A percentile compares a stretch with the other conserved stretches of the same genome.
Evolutionary conservation across 2,329 filamentous ascomycete species (phyloP).

Genomic region (Hypoxylon sp.): DNA sequence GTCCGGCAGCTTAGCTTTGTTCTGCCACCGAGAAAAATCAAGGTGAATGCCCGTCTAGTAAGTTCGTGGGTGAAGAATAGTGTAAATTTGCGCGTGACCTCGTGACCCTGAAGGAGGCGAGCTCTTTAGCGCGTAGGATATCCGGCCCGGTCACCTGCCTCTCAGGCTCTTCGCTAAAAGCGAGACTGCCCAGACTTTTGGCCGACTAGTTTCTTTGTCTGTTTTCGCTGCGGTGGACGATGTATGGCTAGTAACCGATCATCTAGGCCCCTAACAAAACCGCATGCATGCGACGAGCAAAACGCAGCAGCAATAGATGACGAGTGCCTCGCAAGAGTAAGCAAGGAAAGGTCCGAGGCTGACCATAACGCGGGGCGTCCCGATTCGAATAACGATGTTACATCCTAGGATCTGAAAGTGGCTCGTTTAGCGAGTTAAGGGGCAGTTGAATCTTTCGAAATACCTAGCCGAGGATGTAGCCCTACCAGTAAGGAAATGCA

Average conservation of each 20-base stretch:
- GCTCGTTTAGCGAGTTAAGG: conserved; percentile 10
- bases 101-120: conserved; percentile 8
- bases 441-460: conserved; percentile 1
- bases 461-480: conserved; percentile 7
- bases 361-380: conserved; percentile 32
- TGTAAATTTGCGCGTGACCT: conserved; percentile 7
- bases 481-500: not conserved
- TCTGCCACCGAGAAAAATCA: not conserved
- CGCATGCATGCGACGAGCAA: conserved; percentile 11
- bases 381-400: conserved; percentile 26
- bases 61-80: not conserved
- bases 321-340: conserved; percentile 28
- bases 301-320: conserved; percentile 14
- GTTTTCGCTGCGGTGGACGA: not conserved
- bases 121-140: conserved; percentile 18
- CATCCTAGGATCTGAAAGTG: conserved; percentile 23
- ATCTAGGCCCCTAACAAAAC: conserved; percentile 5
- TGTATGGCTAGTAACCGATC: conserved; percentile 8
- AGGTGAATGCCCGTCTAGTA: not conserved
- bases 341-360: conserved; percentile 34
- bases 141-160: conserved; percentile 4
- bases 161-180: not conserved
- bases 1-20: conserved; percentile 15
- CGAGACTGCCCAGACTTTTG: not conserved
- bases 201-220: conserved; percentile 9